phyloP scores from a whole-genome alignment of 352 stramenopile species.

The Albugo laibachii region DNA sequence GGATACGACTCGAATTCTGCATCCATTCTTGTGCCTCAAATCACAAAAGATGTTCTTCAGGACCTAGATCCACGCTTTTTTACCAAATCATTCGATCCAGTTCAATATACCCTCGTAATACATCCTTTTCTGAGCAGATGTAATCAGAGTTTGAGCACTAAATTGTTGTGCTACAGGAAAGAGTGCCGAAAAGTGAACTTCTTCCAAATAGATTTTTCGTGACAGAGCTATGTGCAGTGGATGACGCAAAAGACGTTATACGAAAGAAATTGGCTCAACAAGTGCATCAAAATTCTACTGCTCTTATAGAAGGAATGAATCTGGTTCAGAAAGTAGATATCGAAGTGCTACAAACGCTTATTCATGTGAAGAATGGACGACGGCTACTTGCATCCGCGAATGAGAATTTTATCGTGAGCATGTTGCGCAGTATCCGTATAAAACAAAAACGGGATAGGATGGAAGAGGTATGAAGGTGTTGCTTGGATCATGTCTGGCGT shows the following conservation, averaged over 20 bases:
- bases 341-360: conserved; percentile 62
- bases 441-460: no score
- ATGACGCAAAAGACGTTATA: conserved; percentile 63
- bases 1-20: neutral
- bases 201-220: conserved; percentile 48
- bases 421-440: no score
- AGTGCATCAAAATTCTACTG: conserved; percentile 51
- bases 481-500: neutral
- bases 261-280: conserved; percentile 58
- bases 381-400: conserved; percentile 47
- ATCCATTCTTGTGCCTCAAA: conserved; percentile 43
- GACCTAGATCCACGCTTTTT: conserved; percentile 67
- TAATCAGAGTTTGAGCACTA: neutral
- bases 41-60: conserved; percentile 41
- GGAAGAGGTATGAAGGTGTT: conserved; percentile 16
- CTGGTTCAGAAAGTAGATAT: conserved; percentile 76
- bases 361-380: conserved; percentile 75
- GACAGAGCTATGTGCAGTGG: conserved; percentile 63
- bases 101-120: conserved; percentile 39
- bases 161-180: conserved; percentile 20
- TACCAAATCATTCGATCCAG: conserved; percentile 51
- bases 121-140: neutral
- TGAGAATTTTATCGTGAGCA: conserved; percentile 13
- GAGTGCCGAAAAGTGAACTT: conserved; percentile 23
- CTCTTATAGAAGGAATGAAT: conserved; percentile 74